Evolutionary conservation across 1,139 yeast species (phyloP).

Genomic region (Candida sp.): DNA sequence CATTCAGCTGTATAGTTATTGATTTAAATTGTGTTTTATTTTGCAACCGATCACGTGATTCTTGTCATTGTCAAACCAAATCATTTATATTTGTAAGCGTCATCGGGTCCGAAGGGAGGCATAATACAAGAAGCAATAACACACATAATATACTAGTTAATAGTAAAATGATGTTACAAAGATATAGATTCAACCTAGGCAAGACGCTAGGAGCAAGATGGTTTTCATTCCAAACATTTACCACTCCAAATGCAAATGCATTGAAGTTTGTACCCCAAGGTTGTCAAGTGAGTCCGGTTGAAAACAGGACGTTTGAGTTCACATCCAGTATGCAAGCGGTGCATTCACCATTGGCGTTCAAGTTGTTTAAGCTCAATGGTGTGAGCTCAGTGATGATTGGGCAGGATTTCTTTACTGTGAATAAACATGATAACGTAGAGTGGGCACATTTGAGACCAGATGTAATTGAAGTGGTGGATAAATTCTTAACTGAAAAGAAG

Average conservation of each 20-base stretch:
- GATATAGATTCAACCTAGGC: not conserved
- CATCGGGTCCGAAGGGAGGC: not conserved
- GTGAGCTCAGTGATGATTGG: slow-evolving; percentile 90
- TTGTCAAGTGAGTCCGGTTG: slow-evolving; percentile 58
- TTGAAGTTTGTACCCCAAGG: slow-evolving; percentile 66
- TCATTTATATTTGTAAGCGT: not conserved
- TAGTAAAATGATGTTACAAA: not conserved
- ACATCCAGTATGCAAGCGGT: slow-evolving; percentile 68
- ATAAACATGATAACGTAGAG: slow-evolving; percentile 44
- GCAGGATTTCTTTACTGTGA: slow-evolving; percentile 43
- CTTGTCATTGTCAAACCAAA: too few relatives aligned
- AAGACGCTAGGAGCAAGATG: slow-evolving; percentile 12
- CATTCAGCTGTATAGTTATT: too few relatives aligned
- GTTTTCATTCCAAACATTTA: slow-evolving; percentile 37
- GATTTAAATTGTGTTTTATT: too few relatives aligned
- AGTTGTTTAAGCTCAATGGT: slow-evolving; percentile 80
- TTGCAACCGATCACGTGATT: not conserved
- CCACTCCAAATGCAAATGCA: slow-evolving; percentile 93
- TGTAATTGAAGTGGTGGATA: slow-evolving; percentile 37
- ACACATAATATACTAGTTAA: not conserved
- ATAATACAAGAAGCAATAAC: too few relatives aligned
- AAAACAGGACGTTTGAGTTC: slow-evolving; percentile 58
- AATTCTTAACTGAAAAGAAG: slow-evolving; percentile 26
- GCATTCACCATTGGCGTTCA: slow-evolving; percentile 79
- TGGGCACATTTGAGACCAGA: slow-evolving; percentile 48